A percentile compares a stretch with the other conserved stretches of the same genome.
Conservation (phyloP, 148 eudicot genomes). For the Silene uniflora region DNA sequence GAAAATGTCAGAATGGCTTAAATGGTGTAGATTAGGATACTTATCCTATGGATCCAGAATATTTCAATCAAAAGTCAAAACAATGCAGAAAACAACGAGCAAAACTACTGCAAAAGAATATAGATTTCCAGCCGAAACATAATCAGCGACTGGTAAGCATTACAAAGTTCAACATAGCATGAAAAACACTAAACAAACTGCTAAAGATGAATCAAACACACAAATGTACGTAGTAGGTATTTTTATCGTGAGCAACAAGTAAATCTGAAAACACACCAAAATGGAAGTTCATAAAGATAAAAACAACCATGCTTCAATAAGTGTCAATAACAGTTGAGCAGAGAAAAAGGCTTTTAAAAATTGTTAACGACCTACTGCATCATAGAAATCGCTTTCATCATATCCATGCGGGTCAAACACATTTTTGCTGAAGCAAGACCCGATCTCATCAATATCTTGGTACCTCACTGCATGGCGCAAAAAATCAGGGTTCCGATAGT, state of each 20-base stretch:
- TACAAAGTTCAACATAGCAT: neutral
- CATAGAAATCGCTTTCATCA: conserved; percentile 77
- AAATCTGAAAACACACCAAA: neutral
- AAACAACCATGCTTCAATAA: neutral
- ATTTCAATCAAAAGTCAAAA: neutral
- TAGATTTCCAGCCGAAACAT: neutral
- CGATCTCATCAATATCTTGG: conserved; percentile 91
- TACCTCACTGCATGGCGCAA: too few relatives aligned
- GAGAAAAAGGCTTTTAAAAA: too few relatives aligned
- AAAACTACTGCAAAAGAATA: neutral
- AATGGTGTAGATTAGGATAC: too few relatives aligned
- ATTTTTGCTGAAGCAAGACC: conserved; percentile 90
- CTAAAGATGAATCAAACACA: neutral
- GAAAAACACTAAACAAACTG: neutral
- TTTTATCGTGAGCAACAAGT: neutral
- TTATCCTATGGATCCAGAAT: too few relatives aligned
- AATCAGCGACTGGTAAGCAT: neutral
- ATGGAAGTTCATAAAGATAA: neutral
- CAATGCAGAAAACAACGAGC: too few relatives aligned
- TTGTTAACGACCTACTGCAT: conserved; percentile 60
- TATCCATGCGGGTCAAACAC: conserved; percentile 97
- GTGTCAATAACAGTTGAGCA: too few relatives aligned
- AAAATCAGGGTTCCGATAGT: too few relatives aligned
- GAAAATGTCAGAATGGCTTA: neutral
- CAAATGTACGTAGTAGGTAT: neutral